Evolutionary conservation across 306 rosid species (phyloP), one percentile per base, ranked within the genome.

Genomic region (Luffa acutangula): DNA sequence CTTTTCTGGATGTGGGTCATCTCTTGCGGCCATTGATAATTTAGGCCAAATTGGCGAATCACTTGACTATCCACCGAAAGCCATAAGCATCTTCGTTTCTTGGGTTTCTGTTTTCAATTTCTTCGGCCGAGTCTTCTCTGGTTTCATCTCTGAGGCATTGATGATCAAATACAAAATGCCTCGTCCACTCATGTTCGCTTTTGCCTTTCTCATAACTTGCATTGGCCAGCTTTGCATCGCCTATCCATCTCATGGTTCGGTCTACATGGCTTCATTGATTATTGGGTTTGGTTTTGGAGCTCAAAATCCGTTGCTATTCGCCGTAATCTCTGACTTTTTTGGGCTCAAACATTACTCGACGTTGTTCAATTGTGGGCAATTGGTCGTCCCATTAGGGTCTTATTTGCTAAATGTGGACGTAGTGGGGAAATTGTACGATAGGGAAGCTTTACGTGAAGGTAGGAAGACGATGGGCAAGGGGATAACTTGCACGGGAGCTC

Each of bases 41-140:
- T 56, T 81, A 76, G 89, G 89, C 3, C 87, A 86, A 21, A 79
- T 86, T 10, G 85, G 86, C 1, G 85, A 86, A 64, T 78, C 85
- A 12, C 54, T 84, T 3, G 87, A 80, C 17, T 84, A 86, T 7
- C 75, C 84, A 7, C 2, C 69, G 0, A 41, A 41, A 3, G 59
- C 84, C 0, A 7, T 74, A 2, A 46, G 21, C 54, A 8, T 82
- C 2, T 83, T 86, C 46, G 83, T 83, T 13, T 86, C 89, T 12
- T 76, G 83, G 4, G 79, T 79, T 1, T 83, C 81, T 25, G 78
- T 81, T 25, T 83, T 86, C 86, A 86, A 86, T 54, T 86, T 80
- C 86, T 83, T 83, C 34, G 89, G 89, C 4, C 59, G 72, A 34
- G 46, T 36, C 10, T 36, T 14, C 25, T 64, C 72, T 64, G 72